These are phyloP conservation scores for Pseudogymnoascus sp. DNA, from an alignment of 2,329 filamentous ascomycete genomes.

Conservation along the genomic window DNA sequence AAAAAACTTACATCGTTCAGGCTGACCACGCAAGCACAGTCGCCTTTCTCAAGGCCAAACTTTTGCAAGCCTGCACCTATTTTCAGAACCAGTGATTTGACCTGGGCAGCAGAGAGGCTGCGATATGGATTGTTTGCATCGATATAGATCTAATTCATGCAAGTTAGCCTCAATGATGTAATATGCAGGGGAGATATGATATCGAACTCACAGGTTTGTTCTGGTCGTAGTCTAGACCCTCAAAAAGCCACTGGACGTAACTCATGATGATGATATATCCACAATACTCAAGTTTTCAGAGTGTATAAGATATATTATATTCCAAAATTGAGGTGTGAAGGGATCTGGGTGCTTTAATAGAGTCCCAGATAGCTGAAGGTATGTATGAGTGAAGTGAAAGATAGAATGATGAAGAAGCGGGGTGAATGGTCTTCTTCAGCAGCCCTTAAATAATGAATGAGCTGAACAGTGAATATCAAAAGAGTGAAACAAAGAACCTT, in stretches of 20 bases:
- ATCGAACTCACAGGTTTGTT: conserved; percentile 8
- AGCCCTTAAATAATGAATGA: neutral
- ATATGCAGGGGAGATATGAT: neutral
- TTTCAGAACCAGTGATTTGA: conserved; percentile 20
- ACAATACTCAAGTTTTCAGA: neutral
- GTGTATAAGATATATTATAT: neutral
- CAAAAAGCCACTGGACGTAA: conserved; percentile 3
- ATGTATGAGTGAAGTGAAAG: neutral
- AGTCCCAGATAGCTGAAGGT: neutral
- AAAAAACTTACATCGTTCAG: conserved; percentile 25
- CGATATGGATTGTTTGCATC: conserved; percentile 1
- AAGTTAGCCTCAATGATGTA: neutral
- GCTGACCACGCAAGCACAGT: conserved; percentile 26
- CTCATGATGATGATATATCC: neutral
- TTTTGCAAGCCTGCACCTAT: conserved; percentile 24
- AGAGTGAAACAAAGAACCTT: neutral
- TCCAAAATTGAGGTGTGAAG: neutral
- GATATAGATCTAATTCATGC: neutral
- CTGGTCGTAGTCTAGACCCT: neutral
- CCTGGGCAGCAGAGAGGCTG: conserved; percentile 24
- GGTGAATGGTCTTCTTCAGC: neutral
- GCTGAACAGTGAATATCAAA: neutral
- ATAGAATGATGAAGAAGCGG: neutral
- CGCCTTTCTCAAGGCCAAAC: conserved; percentile 22
- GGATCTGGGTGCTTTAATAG: neutral